Base-by-base conservation (phyloP, 805 yeast species). In the Saccharomyces cerevisiae region DNA sequence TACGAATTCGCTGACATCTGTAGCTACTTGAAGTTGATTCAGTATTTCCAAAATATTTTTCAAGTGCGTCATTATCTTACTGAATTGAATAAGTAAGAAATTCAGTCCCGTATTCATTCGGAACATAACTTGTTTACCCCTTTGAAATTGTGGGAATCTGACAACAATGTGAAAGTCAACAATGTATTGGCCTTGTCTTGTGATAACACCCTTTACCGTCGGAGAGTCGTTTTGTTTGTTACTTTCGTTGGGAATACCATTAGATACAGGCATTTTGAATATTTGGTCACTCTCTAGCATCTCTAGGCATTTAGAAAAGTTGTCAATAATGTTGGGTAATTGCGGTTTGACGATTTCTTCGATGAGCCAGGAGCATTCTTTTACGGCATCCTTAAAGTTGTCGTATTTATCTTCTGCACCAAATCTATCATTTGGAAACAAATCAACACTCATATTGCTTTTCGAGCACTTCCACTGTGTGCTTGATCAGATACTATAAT, bases 121-220 rank as follows among this genome's bases (percentile, higher is more conserved):
- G 72, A 66, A 58, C 66, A 74, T 57, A 72, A 70, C 55, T 64
- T 68, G 58, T 64, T 65, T 53, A 70, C 77, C 61, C 75, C 80
- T 59, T 73, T 76, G 52, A 78, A 65, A 51, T 61, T 62, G 54
- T 70, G 76, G 58, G 64, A 64, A 53, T 68, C 69, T 51, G 46
- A 79, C 64, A 0, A 66, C 57, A 11, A 79, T 65, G 47, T 75
- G 76, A 56, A 84, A 65, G 30, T 78, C 79, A 1, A 78, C 72
- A 4, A 85, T 71, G 56, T 76, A 76, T 11, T 78, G 75, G 6
- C 84, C 83, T 52, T 74, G 76, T 51, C 91, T 67, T 0, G 80
- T 78, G 0, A 85, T 65, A 0, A 81, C 74, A 0, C 92, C 92
- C 56, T 83, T 83, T 14, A 84, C 67, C 2, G 64, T 58, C 3